phyloP scores from a whole-genome alignment of 2,329 filamentous ascomycete species.

The Scopulariopsis brevicaulis region DNA sequence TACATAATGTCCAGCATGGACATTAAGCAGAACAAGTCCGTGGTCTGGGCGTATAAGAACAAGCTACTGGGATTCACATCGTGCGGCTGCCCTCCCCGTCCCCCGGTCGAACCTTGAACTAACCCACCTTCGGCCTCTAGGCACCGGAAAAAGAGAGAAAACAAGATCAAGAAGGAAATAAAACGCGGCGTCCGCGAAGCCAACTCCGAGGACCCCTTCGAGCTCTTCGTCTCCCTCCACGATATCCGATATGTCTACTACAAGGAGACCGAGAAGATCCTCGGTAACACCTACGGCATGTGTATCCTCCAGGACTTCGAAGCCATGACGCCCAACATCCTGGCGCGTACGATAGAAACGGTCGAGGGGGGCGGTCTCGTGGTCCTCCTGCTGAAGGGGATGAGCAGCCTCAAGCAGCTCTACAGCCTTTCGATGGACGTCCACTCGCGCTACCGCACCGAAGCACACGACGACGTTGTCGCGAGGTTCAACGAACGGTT shows the following conservation, averaged over 20 bases:
- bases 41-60: conserved; percentile 98
- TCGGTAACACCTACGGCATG: conserved; percentile 97
- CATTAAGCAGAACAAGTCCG: conserved; percentile 81
- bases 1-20: conserved; percentile 86
- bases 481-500: conserved; percentile 97
- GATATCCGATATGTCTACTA: conserved; percentile 99
- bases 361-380: conserved; percentile 94
- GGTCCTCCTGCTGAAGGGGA: conserved; percentile 82
- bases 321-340: conserved; percentile 90
- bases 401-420: conserved; percentile 93
- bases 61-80: conserved; percentile 82
- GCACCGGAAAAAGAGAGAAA: conserved; percentile 95
- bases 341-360: conserved; percentile 91
- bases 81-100: neutral
- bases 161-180: conserved; percentile 97
- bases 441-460: conserved; percentile 89
- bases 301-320: conserved; percentile 98
- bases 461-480: conserved; percentile 89
- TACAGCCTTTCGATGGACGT: conserved; percentile 98
- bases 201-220: conserved; percentile 90
- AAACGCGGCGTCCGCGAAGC: conserved; percentile 87
- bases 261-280: conserved; percentile 97
- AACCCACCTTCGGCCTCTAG: conserved; percentile 22
- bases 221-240: conserved; percentile 91
- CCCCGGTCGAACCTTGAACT: neutral